Evolutionary conservation across 2,329 filamentous ascomycete genomes (phyloP).

Genomic region (Penicillium sclerotiorum): DNA sequence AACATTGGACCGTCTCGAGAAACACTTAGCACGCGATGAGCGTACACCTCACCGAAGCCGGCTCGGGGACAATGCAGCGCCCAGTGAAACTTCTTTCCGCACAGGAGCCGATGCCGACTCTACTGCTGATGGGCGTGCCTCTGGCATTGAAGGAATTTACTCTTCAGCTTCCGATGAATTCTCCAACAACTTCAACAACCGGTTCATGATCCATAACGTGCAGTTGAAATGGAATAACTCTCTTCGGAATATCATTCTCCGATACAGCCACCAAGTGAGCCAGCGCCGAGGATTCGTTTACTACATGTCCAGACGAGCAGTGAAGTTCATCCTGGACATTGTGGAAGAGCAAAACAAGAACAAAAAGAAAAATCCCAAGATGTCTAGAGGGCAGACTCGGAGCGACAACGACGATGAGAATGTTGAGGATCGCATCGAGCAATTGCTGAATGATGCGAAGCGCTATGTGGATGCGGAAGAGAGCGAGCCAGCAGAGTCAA

Average conservation of each 20-base stretch:
- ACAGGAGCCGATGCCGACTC: constrained; percentile 40
- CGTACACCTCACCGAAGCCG: constrained; percentile 55
- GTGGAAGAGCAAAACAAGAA: constrained; percentile 88
- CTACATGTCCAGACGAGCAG: constrained; percentile 90
- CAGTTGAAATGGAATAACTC: constrained; percentile 99
- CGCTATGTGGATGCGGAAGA: constrained; percentile 78
- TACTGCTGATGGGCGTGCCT: constrained; percentile 58
- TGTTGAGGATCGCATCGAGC: constrained; percentile 81
- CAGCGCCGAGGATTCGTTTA: constrained; percentile 96
- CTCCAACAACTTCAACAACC: constrained; percentile 93
- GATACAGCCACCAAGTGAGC: constrained; percentile 96
- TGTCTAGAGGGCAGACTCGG: constrained; percentile 31
- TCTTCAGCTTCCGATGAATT: constrained; percentile 76
- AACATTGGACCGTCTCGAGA: constrained; percentile 61
- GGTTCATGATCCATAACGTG: constrained; percentile 96
- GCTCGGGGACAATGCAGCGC: constrained; percentile 20
- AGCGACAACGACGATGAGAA: constrained; percentile 60
- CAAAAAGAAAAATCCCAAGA: constrained; percentile 51
- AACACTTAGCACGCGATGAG: constrained; percentile 45
- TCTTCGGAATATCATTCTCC: constrained; percentile 90
- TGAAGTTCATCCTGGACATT: constrained; percentile 98
- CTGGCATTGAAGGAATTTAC: constrained; percentile 60
- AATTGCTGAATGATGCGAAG: constrained; percentile 80
- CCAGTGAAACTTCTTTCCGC: constrained; percentile 30
- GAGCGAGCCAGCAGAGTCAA: constrained; percentile 42